These are phyloP conservation scores for Xylaria telfairii DNA, from an alignment of 495 filamentous ascomycete genomes.

Conservation along the genomic window DNA sequence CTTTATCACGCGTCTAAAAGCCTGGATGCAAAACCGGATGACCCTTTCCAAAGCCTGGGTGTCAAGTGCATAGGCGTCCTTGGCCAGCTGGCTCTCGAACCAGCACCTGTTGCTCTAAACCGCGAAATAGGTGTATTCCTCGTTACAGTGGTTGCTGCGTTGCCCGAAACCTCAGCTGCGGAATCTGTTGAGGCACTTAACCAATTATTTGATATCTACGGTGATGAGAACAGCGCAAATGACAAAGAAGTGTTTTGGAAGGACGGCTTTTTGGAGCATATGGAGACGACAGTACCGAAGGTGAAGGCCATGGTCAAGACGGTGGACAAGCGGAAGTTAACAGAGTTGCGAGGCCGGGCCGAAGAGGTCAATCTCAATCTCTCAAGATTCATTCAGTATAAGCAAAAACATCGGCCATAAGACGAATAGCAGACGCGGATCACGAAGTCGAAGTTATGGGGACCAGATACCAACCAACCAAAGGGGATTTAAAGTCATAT, in stretches of 20 bases:
- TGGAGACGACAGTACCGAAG: conserved; percentile 57
- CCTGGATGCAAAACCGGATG: conserved; percentile 37
- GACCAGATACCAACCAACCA: conserved; percentile 8
- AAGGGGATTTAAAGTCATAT: not conserved
- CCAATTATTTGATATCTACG: conserved; percentile 67
- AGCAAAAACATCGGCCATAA: conserved; percentile 53
- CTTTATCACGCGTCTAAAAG: conserved; percentile 61
- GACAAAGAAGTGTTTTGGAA: conserved; percentile 67
- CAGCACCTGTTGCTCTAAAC: conserved; percentile 52
- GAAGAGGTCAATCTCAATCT: conserved; percentile 65
- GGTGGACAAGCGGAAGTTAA: conserved; percentile 60
- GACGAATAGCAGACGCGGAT: not conserved
- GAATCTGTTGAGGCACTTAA: conserved; percentile 64
- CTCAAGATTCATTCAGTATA: conserved; percentile 63
- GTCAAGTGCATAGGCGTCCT: conserved; percentile 68
- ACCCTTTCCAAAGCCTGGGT: conserved; percentile 58
- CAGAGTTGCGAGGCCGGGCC: conserved; percentile 57
- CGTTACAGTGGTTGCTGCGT: conserved; percentile 52
- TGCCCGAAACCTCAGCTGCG: conserved; percentile 54
- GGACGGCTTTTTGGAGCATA: conserved; percentile 61
- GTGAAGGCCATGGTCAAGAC: conserved; percentile 59
- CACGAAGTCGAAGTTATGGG: not conserved
- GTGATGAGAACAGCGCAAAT: conserved; percentile 58
- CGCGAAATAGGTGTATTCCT: conserved; percentile 66
- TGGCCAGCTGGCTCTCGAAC: conserved; percentile 59